phyloP scores from a whole-genome alignment of 768 basidiomycete species.

The Termitomyces titanicus region DNA sequence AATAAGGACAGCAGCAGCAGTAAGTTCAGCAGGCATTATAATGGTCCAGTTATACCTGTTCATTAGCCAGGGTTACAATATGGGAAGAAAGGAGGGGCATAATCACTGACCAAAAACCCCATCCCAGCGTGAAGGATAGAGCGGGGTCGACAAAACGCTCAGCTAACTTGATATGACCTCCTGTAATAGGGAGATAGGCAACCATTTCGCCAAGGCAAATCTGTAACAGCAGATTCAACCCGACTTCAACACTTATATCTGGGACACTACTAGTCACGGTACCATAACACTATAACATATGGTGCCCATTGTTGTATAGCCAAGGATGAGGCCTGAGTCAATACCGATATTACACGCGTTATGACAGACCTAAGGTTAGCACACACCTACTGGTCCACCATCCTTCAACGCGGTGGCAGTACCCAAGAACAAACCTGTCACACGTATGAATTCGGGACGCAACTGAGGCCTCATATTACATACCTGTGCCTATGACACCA shows the following conservation, averaged over 20 bases:
- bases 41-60: constrained; percentile 47
- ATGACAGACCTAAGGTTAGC: too few relatives aligned
- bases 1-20: constrained; percentile 76
- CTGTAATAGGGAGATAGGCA: too few relatives aligned
- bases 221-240: constrained; percentile 25
- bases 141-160: constrained; percentile 81
- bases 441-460: background rate
- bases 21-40: constrained; percentile 67
- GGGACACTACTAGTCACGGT: constrained; percentile 11
- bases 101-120: constrained; percentile 36
- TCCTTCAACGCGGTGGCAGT: constrained; percentile 46
- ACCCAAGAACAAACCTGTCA: constrained; percentile 49
- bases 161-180: constrained; percentile 54
- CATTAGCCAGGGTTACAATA: too few relatives aligned
- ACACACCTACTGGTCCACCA: constrained; percentile 66
- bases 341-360: too few relatives aligned
- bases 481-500: too few relatives aligned
- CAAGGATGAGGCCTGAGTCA: constrained; percentile 61
- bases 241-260: background rate
- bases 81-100: too few relatives aligned
- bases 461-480: too few relatives aligned
- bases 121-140: constrained; percentile 55
- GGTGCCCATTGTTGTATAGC: constrained; percentile 59
- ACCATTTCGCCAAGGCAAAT: constrained; percentile 54
- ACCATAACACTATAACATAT: constrained; percentile 75